Evolutionary conservation across 2,329 filamentous ascomycete species (phyloP), one percentile per base, ranked within the genome.

Genomic region (Coniochaeta pulveracea): DNA sequence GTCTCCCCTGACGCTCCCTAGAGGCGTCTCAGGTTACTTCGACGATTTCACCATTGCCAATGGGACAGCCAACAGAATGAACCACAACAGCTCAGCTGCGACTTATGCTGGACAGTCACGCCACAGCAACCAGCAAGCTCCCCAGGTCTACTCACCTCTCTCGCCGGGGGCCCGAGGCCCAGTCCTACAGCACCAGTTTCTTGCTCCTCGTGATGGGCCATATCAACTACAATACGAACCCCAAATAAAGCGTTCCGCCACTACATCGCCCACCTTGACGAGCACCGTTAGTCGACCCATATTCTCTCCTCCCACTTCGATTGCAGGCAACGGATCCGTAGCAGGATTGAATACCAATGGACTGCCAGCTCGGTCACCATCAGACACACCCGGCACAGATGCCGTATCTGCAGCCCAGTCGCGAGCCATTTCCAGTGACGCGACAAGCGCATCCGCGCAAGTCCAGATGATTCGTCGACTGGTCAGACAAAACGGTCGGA

Each of bases 401-500:
- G 27, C 34, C 5, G 25, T 30, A n/a, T 35, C 37, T 8, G 16
- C 36, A n/a, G 38, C 27, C 19, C 47, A 55, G 18, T 50, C 51
- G 15, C 45, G 46, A 19, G 46, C 47, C 6, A 42, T 39, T 25
- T 50, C 48, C n/a, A 47, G 45, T 8, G 52, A 55, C 27, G 34
- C 45, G 7, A 35, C 43, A 16, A 42, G 47, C 23, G 35, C 42
- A 4, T 36, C 47, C 31, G 47, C 50, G 11, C 51, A 55, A 3
- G 39, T 46, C 17, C 52, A 56, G 25, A 52, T 60, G 18, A 52
- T 64, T 18, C 57, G 56, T 24, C 56, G 57, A 4, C 50, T 64
- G 10, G 45, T 57, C 16, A 56, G 59, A 38, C 63, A 65, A 41
- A 62, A 62, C 40, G 44, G 50, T 19, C 44, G 55, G 18, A 62